These are phyloP conservation scores for Collybiopsis luxurians DNA, from an alignment of 768 basidiomycete genomes.

Conservation along the genomic window DNA sequence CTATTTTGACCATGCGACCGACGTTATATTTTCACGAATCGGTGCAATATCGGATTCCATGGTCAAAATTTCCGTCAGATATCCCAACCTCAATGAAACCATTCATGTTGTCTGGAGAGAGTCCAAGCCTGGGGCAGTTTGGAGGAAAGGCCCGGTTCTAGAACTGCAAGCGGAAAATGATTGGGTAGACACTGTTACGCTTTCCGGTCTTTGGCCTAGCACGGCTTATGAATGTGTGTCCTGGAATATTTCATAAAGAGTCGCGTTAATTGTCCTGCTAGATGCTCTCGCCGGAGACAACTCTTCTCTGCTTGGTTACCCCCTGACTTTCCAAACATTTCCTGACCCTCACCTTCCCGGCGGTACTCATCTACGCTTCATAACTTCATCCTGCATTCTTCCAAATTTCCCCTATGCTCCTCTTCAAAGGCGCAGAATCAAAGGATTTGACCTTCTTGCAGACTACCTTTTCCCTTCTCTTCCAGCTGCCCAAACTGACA, in stretches of 20 bases:
- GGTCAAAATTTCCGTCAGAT: slow-evolving; percentile 62
- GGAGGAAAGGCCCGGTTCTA: slow-evolving; percentile 56
- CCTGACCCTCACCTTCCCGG: slow-evolving; percentile 61
- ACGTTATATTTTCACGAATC: slow-evolving; percentile 63
- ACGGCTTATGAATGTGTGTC: slow-evolving; percentile 69
- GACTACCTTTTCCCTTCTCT: slow-evolving; percentile 42
- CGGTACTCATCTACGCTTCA: slow-evolving; percentile 62
- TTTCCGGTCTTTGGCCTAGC: slow-evolving; percentile 64
- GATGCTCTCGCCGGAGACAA: slow-evolving; percentile 43
- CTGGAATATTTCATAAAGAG: no score
- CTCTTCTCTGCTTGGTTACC: slow-evolving; percentile 47
- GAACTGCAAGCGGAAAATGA: slow-evolving; percentile 43
- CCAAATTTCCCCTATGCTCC: slow-evolving; percentile 76
- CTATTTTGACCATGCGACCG: slow-evolving; percentile 48
- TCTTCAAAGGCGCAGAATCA: slow-evolving; percentile 47
- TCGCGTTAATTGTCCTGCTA: no score
- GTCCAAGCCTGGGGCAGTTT: slow-evolving; percentile 26
- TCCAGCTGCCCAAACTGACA: not conserved
- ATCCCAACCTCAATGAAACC: slow-evolving; percentile 40
- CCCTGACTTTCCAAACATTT: slow-evolving; percentile 68
- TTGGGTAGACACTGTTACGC: slow-evolving; percentile 54
- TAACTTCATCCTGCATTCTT: slow-evolving; percentile 63
- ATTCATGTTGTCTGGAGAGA: slow-evolving; percentile 46
- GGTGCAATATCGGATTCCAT: slow-evolving; percentile 67
- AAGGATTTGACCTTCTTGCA: slow-evolving; percentile 63